phyloP scores from a whole-genome alignment of 2,329 filamentous ascomycete genomes.

The Cadophora gregata region DNA sequence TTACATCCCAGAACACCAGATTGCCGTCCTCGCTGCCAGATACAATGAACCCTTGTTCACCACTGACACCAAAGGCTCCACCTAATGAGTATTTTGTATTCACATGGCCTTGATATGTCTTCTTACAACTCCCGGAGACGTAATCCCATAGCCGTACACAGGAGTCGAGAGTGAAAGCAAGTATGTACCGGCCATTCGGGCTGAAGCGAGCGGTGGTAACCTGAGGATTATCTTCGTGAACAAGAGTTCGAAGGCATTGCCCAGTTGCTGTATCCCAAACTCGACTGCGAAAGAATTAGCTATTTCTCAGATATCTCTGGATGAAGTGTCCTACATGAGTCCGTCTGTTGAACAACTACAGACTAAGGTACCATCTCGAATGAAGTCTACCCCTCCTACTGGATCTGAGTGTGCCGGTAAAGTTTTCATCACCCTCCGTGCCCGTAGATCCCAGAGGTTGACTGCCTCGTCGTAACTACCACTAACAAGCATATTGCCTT shows the following conservation, averaged over 20 bases:
- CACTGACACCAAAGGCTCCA: slow-evolving; percentile 79
- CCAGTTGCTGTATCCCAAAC: slow-evolving; percentile 97
- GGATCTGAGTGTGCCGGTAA: slow-evolving; percentile 95
- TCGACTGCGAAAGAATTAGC: slow-evolving; percentile 56
- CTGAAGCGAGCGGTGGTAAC: slow-evolving; percentile 91
- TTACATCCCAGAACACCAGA: slow-evolving; percentile 89
- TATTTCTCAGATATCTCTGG: neutral
- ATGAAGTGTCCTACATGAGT: slow-evolving; percentile 65
- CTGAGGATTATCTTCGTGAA: slow-evolving; percentile 94
- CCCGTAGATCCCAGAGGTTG: slow-evolving; percentile 94
- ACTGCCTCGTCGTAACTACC: slow-evolving; percentile 98
- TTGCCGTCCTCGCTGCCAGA: slow-evolving; percentile 88
- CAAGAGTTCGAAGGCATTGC: slow-evolving; percentile 91
- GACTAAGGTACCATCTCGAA: slow-evolving; percentile 88
- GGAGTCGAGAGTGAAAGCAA: slow-evolving; percentile 90
- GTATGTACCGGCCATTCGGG: slow-evolving; percentile 90
- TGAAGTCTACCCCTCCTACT: slow-evolving; percentile 91
- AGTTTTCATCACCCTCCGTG: slow-evolving; percentile 85
- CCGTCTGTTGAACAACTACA: slow-evolving; percentile 92
- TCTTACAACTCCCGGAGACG: slow-evolving; percentile 86
- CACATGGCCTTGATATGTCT: slow-evolving; percentile 93
- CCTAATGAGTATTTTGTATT: slow-evolving; percentile 87
- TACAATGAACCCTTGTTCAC: slow-evolving; percentile 66
- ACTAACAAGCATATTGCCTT: slow-evolving; percentile 94
- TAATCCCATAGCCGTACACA: slow-evolving; percentile 96